phyloP scores from a whole-genome alignment of 225 moss, liverwort and hornwort genomes.

The Straminergon stramineum region DNA sequence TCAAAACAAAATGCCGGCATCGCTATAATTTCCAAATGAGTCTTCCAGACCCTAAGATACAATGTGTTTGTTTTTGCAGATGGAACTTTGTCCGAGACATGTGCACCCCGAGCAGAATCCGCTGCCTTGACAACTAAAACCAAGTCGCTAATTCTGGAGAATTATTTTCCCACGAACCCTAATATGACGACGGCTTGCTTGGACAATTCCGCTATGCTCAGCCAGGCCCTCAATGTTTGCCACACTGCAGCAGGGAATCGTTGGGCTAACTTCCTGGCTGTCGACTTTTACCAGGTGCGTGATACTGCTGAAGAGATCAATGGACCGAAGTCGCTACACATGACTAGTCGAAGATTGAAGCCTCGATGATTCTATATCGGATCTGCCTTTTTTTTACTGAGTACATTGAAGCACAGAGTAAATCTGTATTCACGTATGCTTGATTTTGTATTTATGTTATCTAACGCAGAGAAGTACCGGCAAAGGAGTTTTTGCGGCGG shows the following conservation, averaged over 20 bases:
- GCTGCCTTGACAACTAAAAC: slow-evolving; percentile 38
- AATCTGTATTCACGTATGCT: background rate
- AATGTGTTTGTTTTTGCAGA: slow-evolving; percentile 25
- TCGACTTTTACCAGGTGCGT: slow-evolving; percentile 79
- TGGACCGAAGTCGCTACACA: background rate
- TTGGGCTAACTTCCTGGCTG: slow-evolving; percentile 87
- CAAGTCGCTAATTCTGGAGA: slow-evolving; percentile 67
- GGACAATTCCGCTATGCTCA: slow-evolving; percentile 51
- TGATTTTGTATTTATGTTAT: background rate
- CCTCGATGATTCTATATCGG: background rate
- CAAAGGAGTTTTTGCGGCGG: slow-evolving; percentile 38
- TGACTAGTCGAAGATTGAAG: background rate
- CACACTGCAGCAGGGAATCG: slow-evolving; percentile 63
- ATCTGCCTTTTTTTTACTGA: background rate
- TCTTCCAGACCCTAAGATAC: background rate
- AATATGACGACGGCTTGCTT: slow-evolving; percentile 34
- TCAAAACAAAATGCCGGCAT: background rate
- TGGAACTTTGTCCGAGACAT: slow-evolving; percentile 38
- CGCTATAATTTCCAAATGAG: background rate
- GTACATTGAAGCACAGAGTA: background rate
- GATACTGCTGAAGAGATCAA: background rate
- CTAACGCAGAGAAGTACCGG: slow-evolving; percentile 32
- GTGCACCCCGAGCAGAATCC: slow-evolving; percentile 59
- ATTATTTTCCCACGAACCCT: slow-evolving; percentile 66
- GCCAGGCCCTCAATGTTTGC: slow-evolving; percentile 56